These are phyloP conservation scores for Monilinia polystroma DNA, from an alignment of 2,329 filamentous ascomycete genomes.

Conservation along the genomic window DNA sequence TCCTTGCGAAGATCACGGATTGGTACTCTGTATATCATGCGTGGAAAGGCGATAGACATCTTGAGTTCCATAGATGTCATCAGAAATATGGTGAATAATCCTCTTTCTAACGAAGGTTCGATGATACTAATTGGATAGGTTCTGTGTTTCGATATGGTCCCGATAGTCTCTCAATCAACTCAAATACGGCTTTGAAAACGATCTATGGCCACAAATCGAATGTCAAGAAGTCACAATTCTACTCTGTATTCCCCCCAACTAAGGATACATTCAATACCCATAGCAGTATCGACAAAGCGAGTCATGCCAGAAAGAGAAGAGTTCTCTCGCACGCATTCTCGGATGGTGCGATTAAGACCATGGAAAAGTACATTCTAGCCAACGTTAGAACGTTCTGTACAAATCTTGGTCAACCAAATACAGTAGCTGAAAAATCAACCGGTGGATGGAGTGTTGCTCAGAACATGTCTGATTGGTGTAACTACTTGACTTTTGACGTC, in stretches of 20 bases:
- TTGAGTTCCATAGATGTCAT: constrained; percentile 41
- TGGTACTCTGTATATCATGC: constrained; percentile 41
- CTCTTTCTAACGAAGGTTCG: no score
- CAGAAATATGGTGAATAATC: constrained; percentile 41
- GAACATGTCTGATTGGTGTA: constrained; percentile 55
- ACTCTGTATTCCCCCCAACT: constrained; percentile 70
- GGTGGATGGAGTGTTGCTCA: constrained; percentile 53
- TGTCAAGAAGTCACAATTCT: constrained; percentile 68
- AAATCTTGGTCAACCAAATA: constrained; percentile 43
- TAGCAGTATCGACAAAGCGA: constrained; percentile 65
- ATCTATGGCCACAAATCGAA: constrained; percentile 65
- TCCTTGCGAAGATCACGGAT: constrained; percentile 41
- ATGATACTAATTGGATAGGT: constrained; percentile 44
- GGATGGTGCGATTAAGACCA: constrained; percentile 37
- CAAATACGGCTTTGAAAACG: constrained; percentile 62
- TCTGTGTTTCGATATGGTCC: constrained; percentile 71
- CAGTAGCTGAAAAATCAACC: constrained; percentile 44
- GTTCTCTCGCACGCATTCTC: constrained; percentile 65
- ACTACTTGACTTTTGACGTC: constrained; percentile 49
- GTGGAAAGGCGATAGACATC: constrained; percentile 42
- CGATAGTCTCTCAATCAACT: constrained; percentile 76
- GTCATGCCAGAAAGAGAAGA: constrained; percentile 67
- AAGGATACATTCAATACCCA: constrained; percentile 66
- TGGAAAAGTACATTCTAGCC: constrained; percentile 38
- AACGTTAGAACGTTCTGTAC: constrained; percentile 58